phyloP scores from a whole-genome alignment of 495 filamentous ascomycete species.

The Arthonia radiata region DNA sequence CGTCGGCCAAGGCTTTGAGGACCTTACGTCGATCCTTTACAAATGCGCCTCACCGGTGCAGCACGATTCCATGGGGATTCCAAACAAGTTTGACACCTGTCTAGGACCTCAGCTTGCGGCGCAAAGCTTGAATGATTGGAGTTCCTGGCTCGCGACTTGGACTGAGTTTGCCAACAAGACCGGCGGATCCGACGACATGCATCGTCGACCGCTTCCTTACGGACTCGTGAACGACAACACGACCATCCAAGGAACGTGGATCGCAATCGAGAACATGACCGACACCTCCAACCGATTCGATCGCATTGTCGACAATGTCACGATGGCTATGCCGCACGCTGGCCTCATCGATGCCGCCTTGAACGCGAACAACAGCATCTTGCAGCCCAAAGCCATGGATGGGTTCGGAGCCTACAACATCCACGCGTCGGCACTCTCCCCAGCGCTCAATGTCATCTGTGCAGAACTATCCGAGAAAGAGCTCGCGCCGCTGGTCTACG shows the following conservation, averaged over 20 bases:
- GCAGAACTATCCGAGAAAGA: constrained; percentile 31
- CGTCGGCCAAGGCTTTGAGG: too few relatives aligned
- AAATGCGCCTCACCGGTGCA: too few relatives aligned
- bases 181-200: constrained; percentile 14
- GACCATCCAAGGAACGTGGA: constrained; percentile 35
- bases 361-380: constrained; percentile 31
- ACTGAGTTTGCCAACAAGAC: constrained; percentile 14
- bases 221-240: constrained; percentile 40
- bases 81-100: too few relatives aligned
- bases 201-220: constrained; percentile 22
- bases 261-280: constrained; percentile 22
- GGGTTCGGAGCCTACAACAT: constrained; percentile 42
- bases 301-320: constrained; percentile 44
- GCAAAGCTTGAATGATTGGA: constrained; percentile 29
- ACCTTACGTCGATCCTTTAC: too few relatives aligned
- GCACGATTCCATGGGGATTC: too few relatives aligned
- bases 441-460: constrained; percentile 45
- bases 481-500: constrained; percentile 35
- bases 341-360: constrained; percentile 35
- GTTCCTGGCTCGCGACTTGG: constrained; percentile 25
- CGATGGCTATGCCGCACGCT: constrained; percentile 46
- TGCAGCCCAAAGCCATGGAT: constrained; percentile 34
- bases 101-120: constrained; percentile 38
- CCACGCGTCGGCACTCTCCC: constrained; percentile 36
- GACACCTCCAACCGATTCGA: constrained; percentile 18